Evolutionary conservation across 2,329 filamentous ascomycete genomes (phyloP).

Genomic region (Plectosphaerella plurivora): DNA sequence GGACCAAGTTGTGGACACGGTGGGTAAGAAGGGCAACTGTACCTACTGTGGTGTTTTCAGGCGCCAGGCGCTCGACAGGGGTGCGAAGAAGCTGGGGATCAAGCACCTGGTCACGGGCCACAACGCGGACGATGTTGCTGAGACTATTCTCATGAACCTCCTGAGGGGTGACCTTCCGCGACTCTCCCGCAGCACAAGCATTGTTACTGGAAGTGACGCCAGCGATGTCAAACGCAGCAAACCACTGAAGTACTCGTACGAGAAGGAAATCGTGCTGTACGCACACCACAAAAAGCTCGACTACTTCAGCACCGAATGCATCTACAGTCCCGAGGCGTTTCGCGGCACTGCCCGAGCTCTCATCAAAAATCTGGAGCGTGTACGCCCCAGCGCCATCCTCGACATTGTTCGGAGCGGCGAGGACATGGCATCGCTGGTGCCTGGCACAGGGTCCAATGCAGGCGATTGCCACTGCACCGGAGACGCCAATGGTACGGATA

Average conservation of each 20-base stretch:
- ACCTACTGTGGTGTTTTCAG: conserved; percentile 98
- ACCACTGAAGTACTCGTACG: conserved; percentile 95
- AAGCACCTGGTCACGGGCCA: conserved; percentile 95
- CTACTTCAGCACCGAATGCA: conserved; percentile 98
- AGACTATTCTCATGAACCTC: conserved; percentile 97
- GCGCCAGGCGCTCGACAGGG: conserved; percentile 87
- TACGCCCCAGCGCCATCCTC: conserved; percentile 88
- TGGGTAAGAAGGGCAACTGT: conserved; percentile 98
- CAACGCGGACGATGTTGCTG: conserved; percentile 95
- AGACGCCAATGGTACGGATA: conserved; percentile 43
- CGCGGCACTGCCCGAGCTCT: conserved; percentile 84
- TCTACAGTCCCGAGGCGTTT: conserved; percentile 97
- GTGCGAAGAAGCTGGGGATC: conserved; percentile 81
- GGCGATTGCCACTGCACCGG: conserved; percentile 32
- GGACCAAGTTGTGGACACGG: conserved; percentile 94
- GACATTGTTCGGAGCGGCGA: conserved; percentile 94
- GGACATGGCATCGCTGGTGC: conserved; percentile 89
- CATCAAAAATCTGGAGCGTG: conserved; percentile 92
- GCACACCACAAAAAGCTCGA: conserved; percentile 95
- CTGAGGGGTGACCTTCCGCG: conserved; percentile 85
- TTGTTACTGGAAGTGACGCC: conserved; percentile 72
- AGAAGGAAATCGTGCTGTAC: conserved; percentile 98
- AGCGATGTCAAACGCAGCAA: conserved; percentile 94
- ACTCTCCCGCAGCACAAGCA: conserved; percentile 82
- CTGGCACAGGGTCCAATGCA: conserved; percentile 45